Conservation (phyloP, 106 monocot genomes). For the Cymbidium sinense region DNA sequence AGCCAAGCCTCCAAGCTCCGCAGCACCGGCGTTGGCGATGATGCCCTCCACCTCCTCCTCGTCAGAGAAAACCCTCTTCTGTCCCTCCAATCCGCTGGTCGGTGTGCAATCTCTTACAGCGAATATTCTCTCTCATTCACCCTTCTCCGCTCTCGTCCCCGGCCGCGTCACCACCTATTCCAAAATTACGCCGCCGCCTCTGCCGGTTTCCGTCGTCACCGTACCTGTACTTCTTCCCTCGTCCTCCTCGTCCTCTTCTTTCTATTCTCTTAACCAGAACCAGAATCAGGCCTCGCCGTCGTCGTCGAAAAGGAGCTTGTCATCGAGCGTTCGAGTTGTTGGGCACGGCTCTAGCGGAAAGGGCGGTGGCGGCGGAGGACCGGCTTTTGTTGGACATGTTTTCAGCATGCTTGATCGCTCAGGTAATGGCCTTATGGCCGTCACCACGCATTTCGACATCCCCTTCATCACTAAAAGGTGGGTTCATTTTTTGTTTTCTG, state of each 20-base stretch:
- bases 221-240: constrained; percentile 17
- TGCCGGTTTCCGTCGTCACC: constrained; percentile 8
- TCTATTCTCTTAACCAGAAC: constrained; percentile 11
- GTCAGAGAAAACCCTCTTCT: constrained; percentile 8
- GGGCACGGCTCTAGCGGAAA: constrained; percentile 29
- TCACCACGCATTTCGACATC: constrained; percentile 66
- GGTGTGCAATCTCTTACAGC: constrained; percentile 25
- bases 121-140: constrained; percentile 25
- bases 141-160: constrained; percentile 19
- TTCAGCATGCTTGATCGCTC: constrained; percentile 95
- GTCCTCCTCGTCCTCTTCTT: constrained; percentile 12
- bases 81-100: constrained; percentile 14
- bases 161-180: neutral
- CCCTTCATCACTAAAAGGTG: constrained; percentile 54
- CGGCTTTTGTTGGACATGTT: constrained; percentile 92
- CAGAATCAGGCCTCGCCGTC: constrained; percentile 10
- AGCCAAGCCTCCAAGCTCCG: neutral
- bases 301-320: constrained; percentile 35
- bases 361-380: constrained; percentile 35
- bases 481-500: neutral
- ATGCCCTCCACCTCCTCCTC: constrained; percentile 10
- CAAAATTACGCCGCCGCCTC: neutral
- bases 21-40: constrained; percentile 10
- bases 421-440: constrained; percentile 88
- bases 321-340: constrained; percentile 48